phyloP scores from a whole-genome alignment of 371 early-diverging fungal genomes.

The Mucor plumbeus region DNA sequence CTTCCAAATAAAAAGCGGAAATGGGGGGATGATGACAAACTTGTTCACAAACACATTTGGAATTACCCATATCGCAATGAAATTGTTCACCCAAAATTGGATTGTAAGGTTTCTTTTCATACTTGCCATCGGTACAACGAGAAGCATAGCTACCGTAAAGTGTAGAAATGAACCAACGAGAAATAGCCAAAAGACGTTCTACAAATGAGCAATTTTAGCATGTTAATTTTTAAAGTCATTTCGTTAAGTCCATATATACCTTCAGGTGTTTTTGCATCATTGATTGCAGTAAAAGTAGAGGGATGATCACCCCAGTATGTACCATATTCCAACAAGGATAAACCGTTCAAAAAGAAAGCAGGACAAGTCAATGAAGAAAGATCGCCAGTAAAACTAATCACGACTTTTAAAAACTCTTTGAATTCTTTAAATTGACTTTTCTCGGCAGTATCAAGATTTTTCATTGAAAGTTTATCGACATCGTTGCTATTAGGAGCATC shows the following conservation, averaged over 20 bases:
- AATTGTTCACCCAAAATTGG: slow-evolving; percentile 93
- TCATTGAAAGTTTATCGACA: slow-evolving; percentile 48
- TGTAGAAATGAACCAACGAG: slow-evolving; percentile 56
- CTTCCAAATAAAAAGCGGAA: slow-evolving; percentile 73
- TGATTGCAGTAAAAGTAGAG: slow-evolving; percentile 47
- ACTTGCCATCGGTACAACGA: slow-evolving; percentile 40
- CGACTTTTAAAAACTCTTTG: slow-evolving; percentile 53
- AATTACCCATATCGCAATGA: slow-evolving; percentile 45
- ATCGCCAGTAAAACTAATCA: slow-evolving; percentile 82
- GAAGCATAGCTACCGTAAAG: slow-evolving; percentile 68
- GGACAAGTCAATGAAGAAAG: slow-evolving; percentile 81
- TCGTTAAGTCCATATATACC: slow-evolving; percentile 27
- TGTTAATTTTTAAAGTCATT: not conserved
- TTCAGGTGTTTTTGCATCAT: slow-evolving; percentile 56
- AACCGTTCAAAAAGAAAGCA: slow-evolving; percentile 75
- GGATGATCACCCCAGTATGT: slow-evolving; percentile 40
- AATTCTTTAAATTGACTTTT: slow-evolving; percentile 55
- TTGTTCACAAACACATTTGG: slow-evolving; percentile 66
- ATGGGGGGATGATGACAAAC: slow-evolving; percentile 98
- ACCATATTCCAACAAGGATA: slow-evolving; percentile 79
- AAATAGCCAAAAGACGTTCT: slow-evolving; percentile 38
- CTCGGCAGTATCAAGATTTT: slow-evolving; percentile 45
- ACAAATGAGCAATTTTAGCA: slow-evolving; percentile 2
- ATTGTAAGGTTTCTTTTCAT: slow-evolving; percentile 83
- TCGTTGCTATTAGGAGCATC: slow-evolving; percentile 40